Conservation (phyloP, 352 stramenopile genomes). For the Phytophthora melonis region DNA sequence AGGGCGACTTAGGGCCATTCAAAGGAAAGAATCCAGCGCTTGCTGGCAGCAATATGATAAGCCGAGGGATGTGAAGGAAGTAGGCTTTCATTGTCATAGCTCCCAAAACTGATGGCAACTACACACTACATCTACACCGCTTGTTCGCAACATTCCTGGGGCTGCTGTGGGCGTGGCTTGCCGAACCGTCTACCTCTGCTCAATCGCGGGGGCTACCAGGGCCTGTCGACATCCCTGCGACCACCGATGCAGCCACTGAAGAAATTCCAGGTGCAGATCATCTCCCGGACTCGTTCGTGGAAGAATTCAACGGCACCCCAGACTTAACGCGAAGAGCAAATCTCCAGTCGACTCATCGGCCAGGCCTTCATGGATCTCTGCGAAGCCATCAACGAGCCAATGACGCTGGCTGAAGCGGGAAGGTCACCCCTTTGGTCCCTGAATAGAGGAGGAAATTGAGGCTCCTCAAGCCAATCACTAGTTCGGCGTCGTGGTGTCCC, state of each 20-base stretch:
- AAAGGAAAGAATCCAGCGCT: no score
- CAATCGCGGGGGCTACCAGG: no score
- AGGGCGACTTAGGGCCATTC: no score
- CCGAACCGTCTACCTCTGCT: no score
- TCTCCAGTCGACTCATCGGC: conserved; percentile 4
- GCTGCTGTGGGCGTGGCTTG: no score
- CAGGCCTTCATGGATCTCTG: background rate
- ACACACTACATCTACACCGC: no score
- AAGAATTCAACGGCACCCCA: background rate
- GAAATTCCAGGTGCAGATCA: background rate
- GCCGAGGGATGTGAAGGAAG: no score
- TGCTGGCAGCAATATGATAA: no score
- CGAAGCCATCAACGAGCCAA: conserved; percentile 6
- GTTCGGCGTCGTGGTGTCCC: background rate
- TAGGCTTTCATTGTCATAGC: no score
- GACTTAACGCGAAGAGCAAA: background rate
- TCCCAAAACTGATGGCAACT: no score
- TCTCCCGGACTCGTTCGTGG: background rate
- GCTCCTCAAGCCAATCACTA: conserved; percentile 1
- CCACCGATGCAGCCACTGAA: background rate
- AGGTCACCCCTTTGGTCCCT: background rate
- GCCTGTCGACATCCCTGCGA: no score
- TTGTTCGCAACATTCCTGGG: no score
- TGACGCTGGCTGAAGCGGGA: conserved; percentile 4
- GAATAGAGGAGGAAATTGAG: conserved; percentile 7